These are phyloP conservation scores for Cymbopogon flexuosus DNA, from an alignment of 202 grass and related monocot species.

Conservation along the genomic window DNA sequence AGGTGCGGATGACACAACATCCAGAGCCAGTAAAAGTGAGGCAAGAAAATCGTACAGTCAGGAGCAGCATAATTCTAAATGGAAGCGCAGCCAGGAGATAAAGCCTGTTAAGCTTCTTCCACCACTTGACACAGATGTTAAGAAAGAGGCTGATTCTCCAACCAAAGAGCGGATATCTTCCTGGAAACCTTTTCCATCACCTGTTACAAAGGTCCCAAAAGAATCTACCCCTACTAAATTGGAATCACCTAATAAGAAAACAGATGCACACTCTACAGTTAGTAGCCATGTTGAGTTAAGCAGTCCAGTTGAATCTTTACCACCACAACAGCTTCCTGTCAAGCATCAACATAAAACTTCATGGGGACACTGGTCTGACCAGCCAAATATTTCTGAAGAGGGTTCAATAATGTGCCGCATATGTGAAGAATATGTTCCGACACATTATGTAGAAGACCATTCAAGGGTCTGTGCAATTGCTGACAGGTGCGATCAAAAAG, in stretches of 20 bases:
- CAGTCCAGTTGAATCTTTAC: slow-evolving; percentile 59
- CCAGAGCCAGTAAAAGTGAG: slow-evolving; percentile 46
- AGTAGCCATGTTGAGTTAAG: slow-evolving; percentile 49
- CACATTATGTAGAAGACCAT: slow-evolving; percentile 88
- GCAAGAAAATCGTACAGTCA: slow-evolving; percentile 95
- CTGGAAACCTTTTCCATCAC: slow-evolving; percentile 83
- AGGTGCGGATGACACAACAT: slow-evolving; percentile 33
- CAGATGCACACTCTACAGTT: slow-evolving; percentile 31
- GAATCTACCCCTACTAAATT: slow-evolving; percentile 48
- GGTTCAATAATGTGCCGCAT: slow-evolving; percentile 99
- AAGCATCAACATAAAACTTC: slow-evolving; percentile 80
- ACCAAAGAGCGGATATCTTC: slow-evolving; percentile 75
- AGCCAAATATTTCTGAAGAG: slow-evolving; percentile 93
- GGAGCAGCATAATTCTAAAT: slow-evolving; percentile 89
- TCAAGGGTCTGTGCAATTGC: slow-evolving; percentile 83
- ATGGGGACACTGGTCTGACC: slow-evolving; percentile 90
- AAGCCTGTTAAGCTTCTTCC: slow-evolving; percentile 59
- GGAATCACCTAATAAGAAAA: slow-evolving; percentile 45
- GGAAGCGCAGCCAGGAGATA: slow-evolving; percentile 98
- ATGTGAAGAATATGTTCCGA: slow-evolving; percentile 99
- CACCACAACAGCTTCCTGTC: slow-evolving; percentile 50
- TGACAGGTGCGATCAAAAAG: slow-evolving; percentile 96
- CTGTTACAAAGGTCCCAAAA: slow-evolving; percentile 49
- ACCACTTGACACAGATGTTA: slow-evolving; percentile 50
- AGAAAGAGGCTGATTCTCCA: slow-evolving; percentile 54